Evolutionary conservation across 768 basidiomycete genomes (phyloP), one percentile per base, ranked within the genome.

Genomic region (Gloeophyllum trabeum): DNA sequence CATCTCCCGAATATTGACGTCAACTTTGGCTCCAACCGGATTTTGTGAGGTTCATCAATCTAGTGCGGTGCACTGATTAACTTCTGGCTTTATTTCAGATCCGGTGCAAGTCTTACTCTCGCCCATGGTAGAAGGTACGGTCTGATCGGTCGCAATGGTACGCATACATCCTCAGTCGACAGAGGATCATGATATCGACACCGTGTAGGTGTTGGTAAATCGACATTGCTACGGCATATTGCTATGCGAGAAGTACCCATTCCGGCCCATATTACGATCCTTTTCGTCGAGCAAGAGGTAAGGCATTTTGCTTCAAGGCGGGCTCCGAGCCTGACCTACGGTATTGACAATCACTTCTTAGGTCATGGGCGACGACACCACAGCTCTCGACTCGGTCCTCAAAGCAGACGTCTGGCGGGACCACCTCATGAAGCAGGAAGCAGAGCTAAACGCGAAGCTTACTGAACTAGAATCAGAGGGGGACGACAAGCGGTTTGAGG

Each of bases 391-490:
- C 18, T 92, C 93, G 1, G 96, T 99, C 18, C 71, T 99, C n/a
- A 91, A 93, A 59, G 96, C 96, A n/a, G 96, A 99, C 56, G 96
- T 99, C 24, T 98, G 96, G 91, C 73, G 94, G 57, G 92, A 94
- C 54, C 85, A 89, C 49, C 69, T 97, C 14, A 62, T 96, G 39
- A 83, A 79, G 43, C 91, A 99, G 54, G 93, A 98, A 60, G 63
- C 63, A 0, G 61, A 69, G 18, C 66, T 97, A 35, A 92, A 93
- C 52, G 72, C 71, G 0, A 73, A 75, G 47, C 71, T 98, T 2
- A 61, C 74, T 0, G 75, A 71, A 45, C 69, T 94, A 10, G 91
- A 96, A 45, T 59, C 60, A 19, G 77, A 84, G 51, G 72, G 76
- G 4, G 85, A 87, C 46, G 86, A 87, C 39, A 84, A 82, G 49